Evolutionary conservation across 108 stramenopile genomes (phyloP).

Genomic region (Cyclotella atomus): DNA sequence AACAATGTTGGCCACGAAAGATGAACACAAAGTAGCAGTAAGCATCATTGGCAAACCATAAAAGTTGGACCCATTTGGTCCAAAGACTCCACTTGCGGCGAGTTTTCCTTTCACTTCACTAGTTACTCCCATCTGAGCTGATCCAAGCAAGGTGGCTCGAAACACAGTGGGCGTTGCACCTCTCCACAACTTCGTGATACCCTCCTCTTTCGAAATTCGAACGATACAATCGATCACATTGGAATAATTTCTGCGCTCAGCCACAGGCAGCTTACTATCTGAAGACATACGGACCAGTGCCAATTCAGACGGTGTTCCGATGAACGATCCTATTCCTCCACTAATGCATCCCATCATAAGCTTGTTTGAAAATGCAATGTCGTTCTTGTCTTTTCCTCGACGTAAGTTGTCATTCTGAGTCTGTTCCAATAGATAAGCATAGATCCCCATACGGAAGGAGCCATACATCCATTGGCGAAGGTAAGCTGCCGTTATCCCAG

Average conservation of each 20-base stretch:
- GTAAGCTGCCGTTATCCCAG: constrained; percentile 43
- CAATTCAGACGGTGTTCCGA: constrained; percentile 44
- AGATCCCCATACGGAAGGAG: constrained; percentile 33
- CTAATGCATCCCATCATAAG: constrained; percentile 38
- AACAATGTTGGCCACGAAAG: constrained; percentile 42
- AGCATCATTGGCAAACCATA: constrained; percentile 44
- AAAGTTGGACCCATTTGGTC: constrained; percentile 24
- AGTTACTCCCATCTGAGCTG: constrained; percentile 41
- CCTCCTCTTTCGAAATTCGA: constrained; percentile 43
- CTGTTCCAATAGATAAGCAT: constrained; percentile 37
- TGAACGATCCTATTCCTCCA: constrained; percentile 42
- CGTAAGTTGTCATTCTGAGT: constrained; percentile 33
- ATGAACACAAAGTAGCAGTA: constrained; percentile 35
- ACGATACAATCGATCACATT: constrained; percentile 50
- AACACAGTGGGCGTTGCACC: constrained; percentile 45
- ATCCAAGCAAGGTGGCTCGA: constrained; percentile 27
- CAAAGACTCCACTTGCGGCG: constrained; percentile 26
- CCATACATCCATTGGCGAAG: constrained; percentile 51
- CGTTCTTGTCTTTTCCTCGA: constrained; percentile 26
- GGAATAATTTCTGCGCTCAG: constrained; percentile 38
- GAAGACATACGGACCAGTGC: constrained; percentile 43
- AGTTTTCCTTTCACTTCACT: constrained; percentile 33
- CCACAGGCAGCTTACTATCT: constrained; percentile 38
- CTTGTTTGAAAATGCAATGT: constrained; percentile 30
- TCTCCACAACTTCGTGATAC: constrained; percentile 37